phyloP scores from a whole-genome alignment of 768 basidiomycete species.

The Lactifluus subvellereus region DNA sequence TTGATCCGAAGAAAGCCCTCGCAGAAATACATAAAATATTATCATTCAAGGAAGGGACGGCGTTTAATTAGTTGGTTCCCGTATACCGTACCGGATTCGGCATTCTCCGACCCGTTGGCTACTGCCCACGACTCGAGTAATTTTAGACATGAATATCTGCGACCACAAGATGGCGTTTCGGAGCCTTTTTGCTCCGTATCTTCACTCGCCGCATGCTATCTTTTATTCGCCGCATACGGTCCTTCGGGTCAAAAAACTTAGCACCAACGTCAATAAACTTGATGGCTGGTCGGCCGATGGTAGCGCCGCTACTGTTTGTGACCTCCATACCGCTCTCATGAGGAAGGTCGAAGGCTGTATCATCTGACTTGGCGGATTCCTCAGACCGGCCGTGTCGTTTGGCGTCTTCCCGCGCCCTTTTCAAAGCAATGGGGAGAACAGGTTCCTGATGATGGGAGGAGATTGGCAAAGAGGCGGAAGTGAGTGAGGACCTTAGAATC shows the following conservation, averaged over 20 bases:
- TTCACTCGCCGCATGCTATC: conserved; percentile 44
- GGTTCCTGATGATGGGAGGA: conserved; percentile 45
- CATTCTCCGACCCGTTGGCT: too few relatives aligned
- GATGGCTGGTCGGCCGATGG: conserved; percentile 47
- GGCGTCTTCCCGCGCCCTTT: conserved; percentile 40
- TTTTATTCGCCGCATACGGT: conserved; percentile 44
- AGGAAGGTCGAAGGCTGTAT: conserved; percentile 33
- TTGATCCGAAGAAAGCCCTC: too few relatives aligned
- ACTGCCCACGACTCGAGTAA: neutral
- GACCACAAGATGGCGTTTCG: neutral
- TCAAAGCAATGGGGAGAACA: conserved; percentile 51
- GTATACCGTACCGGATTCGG: too few relatives aligned
- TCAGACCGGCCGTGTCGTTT: conserved; percentile 33
- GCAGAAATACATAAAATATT: too few relatives aligned
- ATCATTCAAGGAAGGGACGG: too few relatives aligned
- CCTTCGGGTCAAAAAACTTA: conserved; percentile 57
- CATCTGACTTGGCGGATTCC: conserved; percentile 37
- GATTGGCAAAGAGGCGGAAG: neutral
- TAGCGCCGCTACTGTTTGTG: conserved; percentile 9
- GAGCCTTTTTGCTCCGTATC: conserved; percentile 30
- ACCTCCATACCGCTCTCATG: conserved; percentile 12
- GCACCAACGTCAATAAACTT: conserved; percentile 72
- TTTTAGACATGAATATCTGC: neutral
- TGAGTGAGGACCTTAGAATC: conserved; percentile 7
- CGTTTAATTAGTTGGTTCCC: too few relatives aligned